These are phyloP conservation scores for Aspergillus fijiensis DNA, from an alignment of 2,329 filamentous ascomycete genomes.

Conservation along the genomic window DNA sequence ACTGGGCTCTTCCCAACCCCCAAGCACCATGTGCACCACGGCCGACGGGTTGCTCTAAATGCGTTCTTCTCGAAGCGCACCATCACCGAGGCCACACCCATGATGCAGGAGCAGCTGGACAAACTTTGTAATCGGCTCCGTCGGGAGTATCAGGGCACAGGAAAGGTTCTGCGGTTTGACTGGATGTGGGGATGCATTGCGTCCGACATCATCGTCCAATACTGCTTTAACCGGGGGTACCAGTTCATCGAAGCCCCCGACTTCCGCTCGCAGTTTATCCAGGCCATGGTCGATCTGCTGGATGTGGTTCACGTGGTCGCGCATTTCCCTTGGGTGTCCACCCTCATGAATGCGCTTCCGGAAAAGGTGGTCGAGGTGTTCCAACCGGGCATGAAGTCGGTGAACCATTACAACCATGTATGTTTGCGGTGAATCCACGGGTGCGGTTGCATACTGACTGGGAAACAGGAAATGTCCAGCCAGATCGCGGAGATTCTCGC, in stretches of 20 bases:
- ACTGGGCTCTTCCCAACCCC: slow-evolving; percentile 28
- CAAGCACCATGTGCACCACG: slow-evolving; percentile 41
- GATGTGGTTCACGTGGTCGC: slow-evolving; percentile 10
- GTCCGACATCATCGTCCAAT: slow-evolving; percentile 19
- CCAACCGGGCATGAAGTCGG: slow-evolving; percentile 11
- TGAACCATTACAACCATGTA: slow-evolving; percentile 10
- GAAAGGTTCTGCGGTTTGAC: slow-evolving; percentile 13
- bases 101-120: slow-evolving; percentile 17
- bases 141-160: slow-evolving; percentile 9
- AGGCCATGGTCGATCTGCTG: slow-evolving; percentile 11
- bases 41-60: slow-evolving; percentile 42
- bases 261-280: slow-evolving; percentile 13
- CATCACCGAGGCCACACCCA: slow-evolving; percentile 34
- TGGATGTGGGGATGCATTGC: slow-evolving; percentile 18
- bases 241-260: slow-evolving; percentile 9
- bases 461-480: slow-evolving; percentile 8
- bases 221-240: slow-evolving; percentile 15
- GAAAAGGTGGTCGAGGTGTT: slow-evolving; percentile 7
- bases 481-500: slow-evolving; percentile 10
- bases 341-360: slow-evolving; percentile 15
- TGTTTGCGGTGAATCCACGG: not conserved
- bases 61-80: slow-evolving; percentile 45
- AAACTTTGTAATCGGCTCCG: slow-evolving; percentile 12
- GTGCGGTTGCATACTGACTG: not conserved
- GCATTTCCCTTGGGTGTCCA: slow-evolving; percentile 16